A percentile compares a stretch with the other conserved stretches of the same genome.
Evolutionary conservation across 305 asterid genomes (phyloP).

Genomic region (Fraxinus velutina): DNA sequence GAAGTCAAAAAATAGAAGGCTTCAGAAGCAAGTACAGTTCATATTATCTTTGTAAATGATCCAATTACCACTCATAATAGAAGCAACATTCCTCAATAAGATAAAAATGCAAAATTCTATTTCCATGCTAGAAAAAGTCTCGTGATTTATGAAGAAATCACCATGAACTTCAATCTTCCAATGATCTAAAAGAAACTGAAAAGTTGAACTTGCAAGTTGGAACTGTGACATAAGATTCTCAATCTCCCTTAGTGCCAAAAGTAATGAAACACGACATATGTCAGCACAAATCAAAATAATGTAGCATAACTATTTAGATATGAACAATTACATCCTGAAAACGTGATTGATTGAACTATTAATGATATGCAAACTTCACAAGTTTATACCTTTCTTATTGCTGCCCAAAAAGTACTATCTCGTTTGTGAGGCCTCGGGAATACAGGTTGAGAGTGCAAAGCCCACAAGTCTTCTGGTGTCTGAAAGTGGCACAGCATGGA

Average conservation of each 20-base stretch:
- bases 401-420: conserved; percentile 62
- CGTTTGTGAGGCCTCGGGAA: conserved; percentile 83
- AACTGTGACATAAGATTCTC: neutral
- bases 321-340: neutral
- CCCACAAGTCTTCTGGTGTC: conserved; percentile 97
- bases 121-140: neutral
- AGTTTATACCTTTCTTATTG: conserved; percentile 70
- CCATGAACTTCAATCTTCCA: neutral
- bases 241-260: neutral
- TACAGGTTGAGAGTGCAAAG: conserved; percentile 81
- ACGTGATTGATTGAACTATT: neutral
- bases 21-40: neutral
- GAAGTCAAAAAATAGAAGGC: neutral
- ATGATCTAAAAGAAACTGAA: neutral
- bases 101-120: neutral
- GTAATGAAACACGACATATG: neutral
- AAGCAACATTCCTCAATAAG: neutral
- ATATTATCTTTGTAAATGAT: neutral
- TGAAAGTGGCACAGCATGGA: conserved; percentile 38
- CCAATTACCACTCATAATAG: neutral
- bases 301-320: neutral
- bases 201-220: neutral
- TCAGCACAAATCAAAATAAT: neutral
- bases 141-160: neutral
- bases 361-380: neutral